Evolutionary conservation across 768 basidiomycete genomes (phyloP), one percentile per base, ranked within the genome.

Genomic region (Agaricus blazei): DNA sequence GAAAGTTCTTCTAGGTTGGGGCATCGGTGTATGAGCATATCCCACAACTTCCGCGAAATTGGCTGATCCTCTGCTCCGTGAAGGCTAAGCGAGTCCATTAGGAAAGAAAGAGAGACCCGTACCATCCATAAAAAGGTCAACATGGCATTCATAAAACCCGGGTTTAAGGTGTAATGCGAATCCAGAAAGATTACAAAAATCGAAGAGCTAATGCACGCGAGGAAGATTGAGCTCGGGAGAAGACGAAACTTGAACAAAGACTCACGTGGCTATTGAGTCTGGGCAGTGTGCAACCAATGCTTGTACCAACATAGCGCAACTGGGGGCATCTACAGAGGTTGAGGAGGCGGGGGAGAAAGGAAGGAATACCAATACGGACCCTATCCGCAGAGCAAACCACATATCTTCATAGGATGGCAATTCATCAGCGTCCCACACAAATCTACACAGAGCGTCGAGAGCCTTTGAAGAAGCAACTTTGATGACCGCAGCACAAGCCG

Each of bases 401-500:
- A 91, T 86, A 58, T 85, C 83, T 57, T 90, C 88, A 58, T 80
- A 70, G 34, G 76, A 78, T 14, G 84, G 80, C 34, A 83, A 72
- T 64, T 87, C 85, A 11, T 87, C 85, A 3, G 80, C 85, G 58
- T 84, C 84, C 88, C 88, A 91, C 36, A 79, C 69, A 62, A 90
- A 90, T 11, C 73, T 81, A 28, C 74, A 69, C 40, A 91, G 75
- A 19, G 84, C 85, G 46, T 90, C 88, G 42, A 90, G 68, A 46
- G 70, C 66, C 61, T 62, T 70, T 40, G 78, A 72, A 5, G 69
- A 68, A 7, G 83, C 85, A 8, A 79, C 70, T 23, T 72, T 63
- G 23, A 77, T 68, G 28, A 88, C 75, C 3, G 83, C 76, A 15
- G 70, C 65, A n/a, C 84, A 84, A 5, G 81, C 75, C 4, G 67